phyloP scores from a whole-genome alignment of 2,329 filamentous ascomycete species.

The Trichoderma cornu-damae region DNA sequence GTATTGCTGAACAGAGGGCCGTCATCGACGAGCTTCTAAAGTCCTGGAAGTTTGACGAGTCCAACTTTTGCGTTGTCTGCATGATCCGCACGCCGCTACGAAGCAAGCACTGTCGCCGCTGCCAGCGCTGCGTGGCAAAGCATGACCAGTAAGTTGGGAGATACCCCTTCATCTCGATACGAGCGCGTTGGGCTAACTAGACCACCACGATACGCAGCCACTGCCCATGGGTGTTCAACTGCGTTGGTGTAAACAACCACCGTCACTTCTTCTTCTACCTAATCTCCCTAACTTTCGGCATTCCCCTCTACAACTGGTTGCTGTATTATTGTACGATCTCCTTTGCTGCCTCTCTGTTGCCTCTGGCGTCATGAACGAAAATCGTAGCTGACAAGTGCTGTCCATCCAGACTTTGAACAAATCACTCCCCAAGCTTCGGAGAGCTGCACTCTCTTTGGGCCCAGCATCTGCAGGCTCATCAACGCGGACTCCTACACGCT shows the following conservation, averaged over 20 bases:
- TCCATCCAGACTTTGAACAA: constrained; percentile 7
- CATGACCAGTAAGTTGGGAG: constrained; percentile 75
- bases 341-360: constrained; percentile 11
- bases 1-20: constrained; percentile 82
- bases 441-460: constrained; percentile 70
- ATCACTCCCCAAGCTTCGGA: constrained; percentile 43
- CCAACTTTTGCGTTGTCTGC: constrained; percentile 89
- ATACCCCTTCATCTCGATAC: no score
- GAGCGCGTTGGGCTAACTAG: not conserved
- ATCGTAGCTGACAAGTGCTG: not conserved
- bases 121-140: constrained; percentile 87
- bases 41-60: constrained; percentile 85
- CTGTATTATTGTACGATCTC: constrained; percentile 67
- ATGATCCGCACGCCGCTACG: constrained; percentile 90
- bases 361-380: not conserved
- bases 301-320: constrained; percentile 66
- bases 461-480: constrained; percentile 67
- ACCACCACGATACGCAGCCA: constrained; percentile 57
- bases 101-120: constrained; percentile 93
- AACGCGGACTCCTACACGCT: constrained; percentile 82
- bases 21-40: constrained; percentile 82
- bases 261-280: constrained; percentile 93
- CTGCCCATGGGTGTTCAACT: constrained; percentile 97
- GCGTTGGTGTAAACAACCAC: constrained; percentile 91
- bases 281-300: constrained; percentile 67